These are phyloP conservation scores for Rhododendron kiyosumense DNA, from an alignment of 148 eudicot genomes.

Conservation along the genomic window DNA sequence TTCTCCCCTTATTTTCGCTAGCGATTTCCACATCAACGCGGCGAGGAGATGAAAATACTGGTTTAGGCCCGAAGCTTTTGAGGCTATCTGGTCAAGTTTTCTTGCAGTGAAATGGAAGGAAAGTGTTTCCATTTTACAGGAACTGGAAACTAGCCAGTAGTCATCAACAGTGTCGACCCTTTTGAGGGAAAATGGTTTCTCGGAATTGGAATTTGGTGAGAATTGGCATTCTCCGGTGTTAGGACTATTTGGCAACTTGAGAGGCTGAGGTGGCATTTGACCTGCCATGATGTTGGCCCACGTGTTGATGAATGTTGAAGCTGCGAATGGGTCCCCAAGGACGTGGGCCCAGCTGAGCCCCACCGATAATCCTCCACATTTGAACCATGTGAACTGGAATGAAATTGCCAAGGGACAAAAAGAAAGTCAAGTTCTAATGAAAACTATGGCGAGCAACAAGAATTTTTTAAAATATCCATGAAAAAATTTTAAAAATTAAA, in stretches of 20 bases:
- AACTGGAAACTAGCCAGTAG: conserved; percentile 34
- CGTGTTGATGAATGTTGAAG: conserved; percentile 53
- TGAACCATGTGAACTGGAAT: conserved; percentile 59
- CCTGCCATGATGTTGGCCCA: conserved; percentile 40
- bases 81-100: conserved; percentile 26
- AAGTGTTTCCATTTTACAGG: conserved; percentile 33
- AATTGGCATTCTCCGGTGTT: neutral
- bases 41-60: conserved; percentile 42
- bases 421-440: too few relatives aligned
- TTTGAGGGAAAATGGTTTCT: conserved; percentile 33
- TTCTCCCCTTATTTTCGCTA: conserved; percentile 41
- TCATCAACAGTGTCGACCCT: conserved; percentile 47
- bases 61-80: conserved; percentile 11
- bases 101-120: conserved; percentile 27
- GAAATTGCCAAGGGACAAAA: neutral
- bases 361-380: conserved; percentile 65
- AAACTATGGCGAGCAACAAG: too few relatives aligned
- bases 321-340: conserved; percentile 67
- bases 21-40: conserved; percentile 53
- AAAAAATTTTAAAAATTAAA: too few relatives aligned
- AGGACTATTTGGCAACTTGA: neutral
- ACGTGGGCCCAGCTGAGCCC: conserved; percentile 90
- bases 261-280: conserved; percentile 15
- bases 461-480: too few relatives aligned
- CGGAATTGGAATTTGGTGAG: conserved; percentile 7